Evolutionary conservation across 164 flowering plant species (phyloP).

Genomic region (Protea cynaroides): DNA sequence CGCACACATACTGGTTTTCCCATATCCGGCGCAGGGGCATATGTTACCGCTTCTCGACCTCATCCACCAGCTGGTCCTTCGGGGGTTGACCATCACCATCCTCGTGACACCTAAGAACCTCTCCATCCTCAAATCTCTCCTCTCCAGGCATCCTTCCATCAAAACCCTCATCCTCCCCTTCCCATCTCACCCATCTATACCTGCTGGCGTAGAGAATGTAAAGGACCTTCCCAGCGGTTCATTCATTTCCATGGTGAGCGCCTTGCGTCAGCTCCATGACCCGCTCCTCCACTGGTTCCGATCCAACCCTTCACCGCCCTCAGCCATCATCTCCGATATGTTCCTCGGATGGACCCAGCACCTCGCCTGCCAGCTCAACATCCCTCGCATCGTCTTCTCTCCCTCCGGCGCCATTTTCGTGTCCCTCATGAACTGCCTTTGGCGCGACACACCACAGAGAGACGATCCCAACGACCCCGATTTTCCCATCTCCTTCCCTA

Average conservation of each 20-base stretch:
- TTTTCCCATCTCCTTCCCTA: slow-evolving; percentile 11
- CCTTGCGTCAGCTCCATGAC: slow-evolving; percentile 5
- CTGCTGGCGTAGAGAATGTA: slow-evolving; percentile 29
- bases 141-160: slow-evolving; percentile 13
- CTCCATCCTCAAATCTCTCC: slow-evolving; percentile 14
- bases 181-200: slow-evolving; percentile 20
- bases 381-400: slow-evolving; percentile 27
- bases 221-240: slow-evolving; percentile 17
- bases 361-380: slow-evolving; percentile 21
- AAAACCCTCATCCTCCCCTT: slow-evolving; percentile 23
- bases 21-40: slow-evolving; percentile 26
- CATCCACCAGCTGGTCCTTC: slow-evolving; percentile 14
- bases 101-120: slow-evolving; percentile 25
- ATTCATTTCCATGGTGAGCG: slow-evolving; percentile 12
- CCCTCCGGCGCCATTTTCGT: slow-evolving; percentile 23
- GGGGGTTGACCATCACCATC: slow-evolving; percentile 17
- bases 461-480: not conserved
- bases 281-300: slow-evolving; percentile 29
- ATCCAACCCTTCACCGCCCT: slow-evolving; percentile 26
- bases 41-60: slow-evolving; percentile 27
- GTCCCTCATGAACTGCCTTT: slow-evolving; percentile 15
- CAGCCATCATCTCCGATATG: slow-evolving; percentile 23
- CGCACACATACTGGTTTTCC: slow-evolving; percentile 18
- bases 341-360: slow-evolving; percentile 40
- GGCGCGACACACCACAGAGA: slow-evolving; percentile 16